Evolutionary conservation across 768 basidiomycete genomes (phyloP), one percentile per base, ranked within the genome.

Genomic region (Panellus pusillus): DNA sequence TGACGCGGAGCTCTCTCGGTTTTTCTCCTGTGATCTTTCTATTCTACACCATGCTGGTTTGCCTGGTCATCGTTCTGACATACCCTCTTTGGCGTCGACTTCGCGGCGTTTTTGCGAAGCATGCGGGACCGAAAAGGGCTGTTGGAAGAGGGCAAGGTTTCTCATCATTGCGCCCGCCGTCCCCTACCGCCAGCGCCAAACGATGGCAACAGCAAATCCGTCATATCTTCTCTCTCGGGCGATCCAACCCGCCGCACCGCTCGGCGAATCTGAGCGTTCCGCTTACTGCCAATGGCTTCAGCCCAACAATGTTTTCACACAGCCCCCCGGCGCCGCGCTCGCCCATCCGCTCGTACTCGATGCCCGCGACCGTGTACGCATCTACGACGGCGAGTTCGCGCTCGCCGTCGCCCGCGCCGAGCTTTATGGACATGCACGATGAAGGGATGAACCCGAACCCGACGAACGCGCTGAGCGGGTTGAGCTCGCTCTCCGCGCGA

Each of bases 11-110:
- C 28, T 82, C 86, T 1, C 79, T 91, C 28, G 88, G 89, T 0
- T 89, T 91, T 66, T 88, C 89, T 6, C 82, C 82, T 8, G 73
- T 87, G 18, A 65, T 82, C n/a, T 70, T 86, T 61, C 57, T 89
- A 8, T 74, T 87, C 61, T 86, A 82, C 65, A 54, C 77, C 14
- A 55, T 77, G 52, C 55, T 80, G 19, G 59, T 81, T 24, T 67
- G 72, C 36, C 40, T 81, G 36, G 38, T 84, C 19, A 50, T 77
- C 14, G 66, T 78, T 42, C 57, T 84, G 37, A 65, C 67, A 20
- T 82, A 74, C 55, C 84, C 88, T 5, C 64, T 92, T 54, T 81
- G 87, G 28, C 79, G 82, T 43, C 74, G 75, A 35, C 63, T 88
- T 11, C 74, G 82, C 17, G 4, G 68, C 72, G 17, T 77, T 74